These are phyloP conservation scores for Penicillium sp. DNA, from an alignment of 2,329 filamentous ascomycete species.

Conservation along the genomic window DNA sequence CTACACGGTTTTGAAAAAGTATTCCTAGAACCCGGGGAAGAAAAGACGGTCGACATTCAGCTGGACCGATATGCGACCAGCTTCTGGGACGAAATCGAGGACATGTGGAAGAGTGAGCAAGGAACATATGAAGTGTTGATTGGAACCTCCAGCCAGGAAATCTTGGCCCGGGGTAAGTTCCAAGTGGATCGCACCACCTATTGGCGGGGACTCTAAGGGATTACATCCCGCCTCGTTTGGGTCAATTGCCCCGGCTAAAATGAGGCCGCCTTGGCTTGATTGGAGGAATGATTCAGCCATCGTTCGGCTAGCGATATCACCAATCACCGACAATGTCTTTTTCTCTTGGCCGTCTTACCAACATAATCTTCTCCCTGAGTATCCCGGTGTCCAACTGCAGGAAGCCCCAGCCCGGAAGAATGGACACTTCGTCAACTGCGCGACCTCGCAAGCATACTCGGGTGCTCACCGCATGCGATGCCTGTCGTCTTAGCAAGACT, in stretches of 20 bases:
- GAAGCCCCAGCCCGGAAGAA: slow-evolving; percentile 12
- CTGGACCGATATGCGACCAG: slow-evolving; percentile 47
- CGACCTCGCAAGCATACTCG: slow-evolving; percentile 34
- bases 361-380: not conserved
- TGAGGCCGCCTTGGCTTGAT: slow-evolving; percentile 14
- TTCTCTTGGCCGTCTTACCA: not conserved
- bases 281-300: slow-evolving; percentile 19
- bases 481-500: slow-evolving; percentile 35
- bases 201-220: slow-evolving; percentile 30
- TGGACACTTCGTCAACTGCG: slow-evolving; percentile 24
- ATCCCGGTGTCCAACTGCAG: slow-evolving; percentile 6
- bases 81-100: slow-evolving; percentile 52
- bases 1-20: slow-evolving; percentile 55
- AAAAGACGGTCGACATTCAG: slow-evolving; percentile 37
- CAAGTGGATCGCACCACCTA: slow-evolving; percentile 29
- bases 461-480: slow-evolving; percentile 35
- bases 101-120: slow-evolving; percentile 48
- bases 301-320: slow-evolving; percentile 11
- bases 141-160: slow-evolving; percentile 37
- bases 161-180: slow-evolving; percentile 30
- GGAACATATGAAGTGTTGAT: slow-evolving; percentile 49
- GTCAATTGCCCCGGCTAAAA: slow-evolving; percentile 16
- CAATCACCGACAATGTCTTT: slow-evolving; percentile 6
- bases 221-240: slow-evolving; percentile 2
- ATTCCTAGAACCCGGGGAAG: slow-evolving; percentile 45